Percentiles rank a stretch among this genome's conserved stretches.
Conservation (phyloP, 106 monocot species). For the Posidonia australis region DNA sequence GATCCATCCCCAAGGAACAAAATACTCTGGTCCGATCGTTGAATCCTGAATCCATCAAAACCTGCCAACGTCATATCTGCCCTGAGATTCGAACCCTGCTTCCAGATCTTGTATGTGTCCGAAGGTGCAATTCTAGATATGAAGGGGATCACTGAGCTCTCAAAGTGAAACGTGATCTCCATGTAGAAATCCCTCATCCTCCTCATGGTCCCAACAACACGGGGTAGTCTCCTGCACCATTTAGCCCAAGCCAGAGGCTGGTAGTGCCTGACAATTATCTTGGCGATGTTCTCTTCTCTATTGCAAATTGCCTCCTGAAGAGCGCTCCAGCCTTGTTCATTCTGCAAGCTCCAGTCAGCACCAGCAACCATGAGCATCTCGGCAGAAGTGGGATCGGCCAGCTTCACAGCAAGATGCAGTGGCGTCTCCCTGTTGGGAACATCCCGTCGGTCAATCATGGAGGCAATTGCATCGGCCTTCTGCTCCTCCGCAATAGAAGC, state of each 20-base stretch:
- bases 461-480: conserved; percentile 55
- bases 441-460: conserved; percentile 64
- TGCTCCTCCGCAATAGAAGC: conserved; percentile 61
- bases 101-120: conserved; percentile 94
- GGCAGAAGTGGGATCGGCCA: conserved; percentile 37
- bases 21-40: conserved; percentile 70
- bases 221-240: conserved; percentile 80
- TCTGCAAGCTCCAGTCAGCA: conserved; percentile 87
- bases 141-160: conserved; percentile 96
- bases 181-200: conserved; percentile 92
- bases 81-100: conserved; percentile 69
- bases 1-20: conserved; percentile 88
- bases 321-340: conserved; percentile 85
- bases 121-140: conserved; percentile 81
- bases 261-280: conserved; percentile 66
- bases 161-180: conserved; percentile 93
- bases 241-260: conserved; percentile 85
- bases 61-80: conserved; percentile 94
- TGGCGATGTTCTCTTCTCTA: conserved; percentile 55
- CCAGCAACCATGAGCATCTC: conserved; percentile 83
- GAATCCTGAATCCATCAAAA: conserved; percentile 79
- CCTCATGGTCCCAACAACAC: conserved; percentile 53
- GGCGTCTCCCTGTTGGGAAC: conserved; percentile 74
- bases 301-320: conserved; percentile 80
- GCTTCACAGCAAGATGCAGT: conserved; percentile 63